phyloP scores from a whole-genome alignment of 129 eudicot genomes.

The Artemisia annua region DNA sequence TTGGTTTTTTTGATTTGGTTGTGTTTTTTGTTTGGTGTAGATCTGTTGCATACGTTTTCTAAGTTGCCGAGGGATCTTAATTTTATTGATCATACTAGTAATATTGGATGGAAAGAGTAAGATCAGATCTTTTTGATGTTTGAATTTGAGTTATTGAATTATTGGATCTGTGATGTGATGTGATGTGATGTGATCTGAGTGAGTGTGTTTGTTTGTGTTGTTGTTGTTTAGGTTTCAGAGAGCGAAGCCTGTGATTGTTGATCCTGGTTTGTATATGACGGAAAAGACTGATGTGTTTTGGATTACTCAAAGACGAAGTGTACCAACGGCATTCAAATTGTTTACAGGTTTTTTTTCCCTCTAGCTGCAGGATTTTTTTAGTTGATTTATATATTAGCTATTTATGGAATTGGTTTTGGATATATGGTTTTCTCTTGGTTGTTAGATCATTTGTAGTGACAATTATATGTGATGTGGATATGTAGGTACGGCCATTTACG shows the following conservation, averaged over 20 bases:
- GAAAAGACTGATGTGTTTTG: slow-evolving; percentile 72
- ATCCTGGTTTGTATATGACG: slow-evolving; percentile 79
- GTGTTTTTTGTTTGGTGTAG: slow-evolving; percentile 26
- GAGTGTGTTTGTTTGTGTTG: neutral
- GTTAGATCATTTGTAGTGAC: slow-evolving; percentile 1
- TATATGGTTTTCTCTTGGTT: slow-evolving; percentile 23
- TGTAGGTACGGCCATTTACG: neutral
- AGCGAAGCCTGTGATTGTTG: slow-evolving; percentile 80
- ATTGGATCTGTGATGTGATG: slow-evolving; percentile 3
- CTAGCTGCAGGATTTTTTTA: neutral
- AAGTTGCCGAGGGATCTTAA: slow-evolving; percentile 75
- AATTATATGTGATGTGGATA: slow-evolving; percentile 19
- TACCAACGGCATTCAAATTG: slow-evolving; percentile 84
- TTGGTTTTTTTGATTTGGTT: neutral
- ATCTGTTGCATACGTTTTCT: slow-evolving; percentile 74
- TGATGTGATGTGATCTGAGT: slow-evolving; percentile 21
- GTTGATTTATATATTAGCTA: slow-evolving; percentile 11
- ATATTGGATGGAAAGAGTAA: slow-evolving; percentile 94
- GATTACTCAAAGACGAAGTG: slow-evolving; percentile 67
- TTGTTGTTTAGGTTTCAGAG: slow-evolving; percentile 53
- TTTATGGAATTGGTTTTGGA: slow-evolving; percentile 25
- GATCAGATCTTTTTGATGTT: slow-evolving; percentile 15
- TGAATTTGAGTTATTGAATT: neutral
- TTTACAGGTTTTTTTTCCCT: slow-evolving; percentile 62
- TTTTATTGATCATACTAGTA: slow-evolving; percentile 82